Evolutionary conservation across 2,329 filamentous ascomycete genomes (phyloP), one percentile per base, ranked within the genome.

Genomic region (Coniochaeta hoffmannii): DNA sequence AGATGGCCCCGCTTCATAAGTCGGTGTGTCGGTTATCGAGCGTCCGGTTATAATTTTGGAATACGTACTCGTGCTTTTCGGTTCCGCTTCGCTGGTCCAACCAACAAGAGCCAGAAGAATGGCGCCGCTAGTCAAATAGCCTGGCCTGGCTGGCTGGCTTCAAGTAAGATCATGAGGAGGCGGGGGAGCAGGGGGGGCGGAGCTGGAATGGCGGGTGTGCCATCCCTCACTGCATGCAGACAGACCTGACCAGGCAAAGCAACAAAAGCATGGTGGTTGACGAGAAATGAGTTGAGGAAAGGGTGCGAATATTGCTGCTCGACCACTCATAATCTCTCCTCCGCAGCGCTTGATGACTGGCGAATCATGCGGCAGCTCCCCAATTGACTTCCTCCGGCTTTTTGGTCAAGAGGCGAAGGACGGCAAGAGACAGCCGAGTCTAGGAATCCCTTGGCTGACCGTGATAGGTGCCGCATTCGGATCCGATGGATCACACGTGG

Each of bases 251-350:
- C n/a, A n/a, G n/a, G n/a, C n/a, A n/a, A n/a, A n/a, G n/a, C n/a
- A n/a, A n/a, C n/a, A n/a, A n/a, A 46, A 28, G 24, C 41, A 46
- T 28, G 41, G n/a, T n/a, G n/a, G n/a, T 46, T 28, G 41, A 24
- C 15, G 41, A 46, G 41, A 46, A 46, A 46, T 46, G 41, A 46
- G 41, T 26, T 46, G 41, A n/a, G n/a, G n/a, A n/a, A n/a, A n/a
- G n/a, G n/a, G n/a, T n/a, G n/a, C n/a, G n/a, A n/a, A n/a, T n/a
- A n/a, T n/a, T n/a, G n/a, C n/a, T n/a, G n/a, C n/a, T n/a, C n/a
- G n/a, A n/a, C n/a, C n/a, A n/a, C n/a, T n/a, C n/a, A n/a, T n/a
- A n/a, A n/a, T n/a, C n/a, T n/a, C n/a, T n/a, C n/a, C n/a, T n/a
- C n/a, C n/a, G n/a, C n/a, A n/a, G n/a, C n/a, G n/a, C n/a, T n/a